Conservation (phyloP, 2,329 filamentous ascomycete genomes). For the Thelonectria blattea region DNA sequence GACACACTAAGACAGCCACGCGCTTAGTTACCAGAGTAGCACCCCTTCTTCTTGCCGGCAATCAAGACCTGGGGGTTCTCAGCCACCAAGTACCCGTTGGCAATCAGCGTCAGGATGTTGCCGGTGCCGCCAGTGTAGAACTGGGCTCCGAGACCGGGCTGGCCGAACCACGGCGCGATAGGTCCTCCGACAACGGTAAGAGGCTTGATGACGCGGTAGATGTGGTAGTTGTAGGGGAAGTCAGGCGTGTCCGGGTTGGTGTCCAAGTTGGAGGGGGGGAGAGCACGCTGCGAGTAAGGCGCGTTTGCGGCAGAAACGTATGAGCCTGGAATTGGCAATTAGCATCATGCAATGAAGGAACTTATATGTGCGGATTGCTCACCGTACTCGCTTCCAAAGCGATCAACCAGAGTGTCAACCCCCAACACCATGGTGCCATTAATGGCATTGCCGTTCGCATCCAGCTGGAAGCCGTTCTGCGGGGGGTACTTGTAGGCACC, state of each 20-base stretch:
- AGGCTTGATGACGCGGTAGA: conserved; percentile 51
- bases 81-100: conserved; percentile 25
- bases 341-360: neutral
- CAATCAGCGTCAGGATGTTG: conserved; percentile 29
- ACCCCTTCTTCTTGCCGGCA: conserved; percentile 6
- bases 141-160: conserved; percentile 52
- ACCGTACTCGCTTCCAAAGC: conserved; percentile 55
- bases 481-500: conserved; percentile 47
- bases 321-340: conserved; percentile 23
- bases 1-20: too few species aligned
- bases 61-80: conserved; percentile 29
- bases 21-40: neutral
- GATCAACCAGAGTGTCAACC: conserved; percentile 52
- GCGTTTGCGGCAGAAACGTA: conserved; percentile 52
- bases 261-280: conserved; percentile 54
- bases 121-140: conserved; percentile 40
- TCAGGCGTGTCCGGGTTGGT: conserved; percentile 39
- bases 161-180: conserved; percentile 57
- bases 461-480: conserved; percentile 49
- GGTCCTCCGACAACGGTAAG: conserved; percentile 51
- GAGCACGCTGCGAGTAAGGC: conserved; percentile 53
- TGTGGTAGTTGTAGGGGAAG: conserved; percentile 56
- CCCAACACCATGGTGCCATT: conserved; percentile 48
- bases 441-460: conserved; percentile 45
- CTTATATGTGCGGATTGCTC: neutral